Percentiles rank a stretch among this genome's conserved stretches.
Evolutionary conservation across 75 land plant species (phyloP).

Genomic region (Picea sitchensis): DNA sequence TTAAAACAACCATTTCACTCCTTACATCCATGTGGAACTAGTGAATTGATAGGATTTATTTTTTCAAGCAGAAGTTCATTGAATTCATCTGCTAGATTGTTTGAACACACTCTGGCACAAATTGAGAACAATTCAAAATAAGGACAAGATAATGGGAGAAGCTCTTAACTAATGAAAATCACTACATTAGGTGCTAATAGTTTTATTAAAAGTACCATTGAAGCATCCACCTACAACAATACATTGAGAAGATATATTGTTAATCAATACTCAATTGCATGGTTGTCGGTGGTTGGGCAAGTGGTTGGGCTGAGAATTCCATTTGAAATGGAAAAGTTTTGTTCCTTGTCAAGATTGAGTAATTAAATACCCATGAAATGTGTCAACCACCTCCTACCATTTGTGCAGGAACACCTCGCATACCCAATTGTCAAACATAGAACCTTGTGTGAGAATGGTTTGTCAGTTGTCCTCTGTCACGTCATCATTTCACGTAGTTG

Average conservation of each 20-base stretch:
- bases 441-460: too few species aligned
- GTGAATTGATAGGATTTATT: conserved; percentile 69
- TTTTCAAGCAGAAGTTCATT: conserved; percentile 9
- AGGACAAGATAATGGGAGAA: background rate
- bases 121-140: background rate
- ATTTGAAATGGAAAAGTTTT: conserved; percentile 23
- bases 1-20: conserved; percentile 72
- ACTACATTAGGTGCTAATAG: background rate
- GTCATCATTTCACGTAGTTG: too few species aligned
- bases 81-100: background rate
- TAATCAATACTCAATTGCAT: conserved; percentile 47
- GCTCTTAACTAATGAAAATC: background rate
- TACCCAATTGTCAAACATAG: too few species aligned
- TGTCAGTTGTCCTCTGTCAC: too few species aligned
- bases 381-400: too few species aligned
- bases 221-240: background rate
- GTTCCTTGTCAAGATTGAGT: background rate
- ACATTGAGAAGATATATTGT: background rate
- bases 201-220: background rate
- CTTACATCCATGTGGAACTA: conserved; percentile 83
- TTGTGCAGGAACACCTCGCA: too few species aligned
- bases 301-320: conserved; percentile 66
- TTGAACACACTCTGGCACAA: conserved; percentile 2
- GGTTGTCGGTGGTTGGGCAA: conserved; percentile 76
- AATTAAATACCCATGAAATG: too few species aligned